A percentile compares a stretch with the other conserved stretches of the same genome.
Conservation (phyloP, 140 eudicot genomes). For the Ambrosia hybrid region DNA sequence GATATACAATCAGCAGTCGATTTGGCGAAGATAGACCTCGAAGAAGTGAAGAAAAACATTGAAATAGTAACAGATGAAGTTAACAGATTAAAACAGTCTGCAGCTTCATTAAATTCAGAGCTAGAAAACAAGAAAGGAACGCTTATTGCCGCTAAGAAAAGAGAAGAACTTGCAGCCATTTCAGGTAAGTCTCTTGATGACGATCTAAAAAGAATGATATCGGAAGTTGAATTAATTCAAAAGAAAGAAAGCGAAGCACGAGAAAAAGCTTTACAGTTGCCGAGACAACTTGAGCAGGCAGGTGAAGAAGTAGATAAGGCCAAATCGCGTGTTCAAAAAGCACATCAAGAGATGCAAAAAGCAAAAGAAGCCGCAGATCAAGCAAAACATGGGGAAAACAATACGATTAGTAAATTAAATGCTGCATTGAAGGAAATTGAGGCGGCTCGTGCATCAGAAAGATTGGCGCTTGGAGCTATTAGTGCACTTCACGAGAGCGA, state of each 20-base stretch:
- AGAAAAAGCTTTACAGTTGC: constrained; percentile 56
- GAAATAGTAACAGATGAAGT: constrained; percentile 53
- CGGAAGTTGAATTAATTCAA: constrained; percentile 45
- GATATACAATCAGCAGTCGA: constrained; percentile 51
- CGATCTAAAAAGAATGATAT: constrained; percentile 42
- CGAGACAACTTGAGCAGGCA: constrained; percentile 53
- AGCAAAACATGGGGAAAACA: constrained; percentile 48
- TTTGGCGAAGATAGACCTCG: constrained; percentile 51
- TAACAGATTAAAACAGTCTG: constrained; percentile 40
- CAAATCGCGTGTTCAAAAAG: constrained; percentile 36
- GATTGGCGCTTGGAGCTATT: constrained; percentile 65
- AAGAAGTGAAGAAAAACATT: constrained; percentile 54
- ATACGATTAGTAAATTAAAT: constrained; percentile 40
- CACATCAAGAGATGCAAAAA: constrained; percentile 43
- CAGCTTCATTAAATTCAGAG: constrained; percentile 50
- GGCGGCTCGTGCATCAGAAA: constrained; percentile 71
- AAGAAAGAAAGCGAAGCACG: constrained; percentile 60
- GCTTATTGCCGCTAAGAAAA: constrained; percentile 37
- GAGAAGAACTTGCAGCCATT: constrained; percentile 62
- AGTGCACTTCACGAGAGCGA: constrained; percentile 75
- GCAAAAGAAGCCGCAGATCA: constrained; percentile 59
- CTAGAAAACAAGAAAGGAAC: constrained; percentile 63
- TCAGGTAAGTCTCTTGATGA: constrained; percentile 62
- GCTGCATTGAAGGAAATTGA: constrained; percentile 78
- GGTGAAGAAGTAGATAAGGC: constrained; percentile 60